Percentiles rank a stretch among this genome's conserved stretches.
phyloP scores from a whole-genome alignment of 306 rosid species.

The Cicer pinnatifidum region DNA sequence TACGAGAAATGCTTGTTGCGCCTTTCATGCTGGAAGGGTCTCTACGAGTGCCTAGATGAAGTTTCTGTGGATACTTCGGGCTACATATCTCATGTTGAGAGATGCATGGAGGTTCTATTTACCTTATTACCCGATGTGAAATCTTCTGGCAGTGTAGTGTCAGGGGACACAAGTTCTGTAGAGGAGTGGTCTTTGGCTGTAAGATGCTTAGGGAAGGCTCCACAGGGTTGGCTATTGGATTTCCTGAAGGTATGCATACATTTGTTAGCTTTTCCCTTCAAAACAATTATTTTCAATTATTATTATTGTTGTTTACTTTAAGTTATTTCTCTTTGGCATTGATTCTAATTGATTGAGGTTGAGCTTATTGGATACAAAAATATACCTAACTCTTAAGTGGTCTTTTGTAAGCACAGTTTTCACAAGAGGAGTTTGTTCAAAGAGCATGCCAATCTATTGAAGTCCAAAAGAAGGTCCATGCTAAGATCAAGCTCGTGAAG shows the following conservation, averaged over 20 bases:
- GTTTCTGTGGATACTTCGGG: conserved; percentile 66
- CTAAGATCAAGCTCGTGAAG: conserved; percentile 73
- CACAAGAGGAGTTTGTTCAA: conserved; percentile 58
- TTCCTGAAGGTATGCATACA: conserved; percentile 67
- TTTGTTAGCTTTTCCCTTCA: conserved; percentile 30
- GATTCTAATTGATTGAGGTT: conserved; percentile 28
- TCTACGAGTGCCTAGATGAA: conserved; percentile 70
- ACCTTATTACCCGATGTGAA: conserved; percentile 62
- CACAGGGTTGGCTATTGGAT: conserved; percentile 66
- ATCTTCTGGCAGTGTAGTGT: conserved; percentile 40
- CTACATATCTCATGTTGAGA: conserved; percentile 65
- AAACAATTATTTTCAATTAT: conserved; percentile 16
- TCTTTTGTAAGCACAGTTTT: conserved; percentile 59
- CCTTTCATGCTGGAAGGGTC: conserved; percentile 91
- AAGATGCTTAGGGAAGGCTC: conserved; percentile 84
- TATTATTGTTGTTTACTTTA: conserved; percentile 12
- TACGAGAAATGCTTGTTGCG: conserved; percentile 55
- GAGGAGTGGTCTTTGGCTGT: conserved; percentile 84
- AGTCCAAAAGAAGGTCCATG: conserved; percentile 64
- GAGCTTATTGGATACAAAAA: conserved; percentile 19
- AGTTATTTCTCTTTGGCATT: conserved; percentile 21
- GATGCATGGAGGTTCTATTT: conserved; percentile 81
- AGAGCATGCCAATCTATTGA: conserved; percentile 49
- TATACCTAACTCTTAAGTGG: not conserved
- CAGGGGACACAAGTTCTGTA: conserved; percentile 42